Evolutionary conservation across 805 yeast genomes (phyloP), one percentile per base, ranked within the genome.

Genomic region (Hanseniaspora guilliermondii): DNA sequence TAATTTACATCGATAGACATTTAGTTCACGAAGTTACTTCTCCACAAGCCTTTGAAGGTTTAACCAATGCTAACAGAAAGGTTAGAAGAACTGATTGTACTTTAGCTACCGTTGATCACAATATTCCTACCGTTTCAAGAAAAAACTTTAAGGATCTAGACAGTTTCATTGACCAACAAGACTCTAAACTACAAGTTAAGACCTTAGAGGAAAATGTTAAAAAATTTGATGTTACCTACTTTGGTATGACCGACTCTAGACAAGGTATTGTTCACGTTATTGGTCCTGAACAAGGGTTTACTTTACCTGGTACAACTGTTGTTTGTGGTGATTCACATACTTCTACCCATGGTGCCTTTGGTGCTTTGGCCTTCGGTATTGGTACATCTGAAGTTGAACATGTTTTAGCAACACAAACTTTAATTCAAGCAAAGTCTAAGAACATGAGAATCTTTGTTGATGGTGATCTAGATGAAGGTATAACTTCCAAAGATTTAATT

Each of bases 311-410:
- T 63, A 88, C 97, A 50, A 93, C 98, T 4, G 96, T 93, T 35
- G 99, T 93, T 44, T 93, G 98, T 73, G 99, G 99, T 70, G 99
- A 93, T 69, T 88, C 97, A 4, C 99, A 93, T 69, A 93, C 98
- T 27, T 87, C 97, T 3, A 93, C 99, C 1, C 98, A 93, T 67
- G 98, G 99, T 64, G 98, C 98, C 44, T 93, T 93, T 66, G 98
- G 99, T 58, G 74, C 97, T 9, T 77, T 93, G 56, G 98, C 98
- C 12, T 93, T 93, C 64, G 99, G 99, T 73, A 93, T 93, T 65
- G 99, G 98, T 68, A 93, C 98, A 56, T 89, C 97, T 14, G 98
- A 93, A 73, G 98, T 93, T 54, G 98, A 93, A 74, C 99, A 93
- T 68, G 98, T 93, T 57, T 74, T 93, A 65, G 98, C 99, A 50